Evolutionary conservation across 805 yeast genomes (phyloP), one percentile per base, ranked within the genome.

Genomic region (Cephaloascus albidus): DNA sequence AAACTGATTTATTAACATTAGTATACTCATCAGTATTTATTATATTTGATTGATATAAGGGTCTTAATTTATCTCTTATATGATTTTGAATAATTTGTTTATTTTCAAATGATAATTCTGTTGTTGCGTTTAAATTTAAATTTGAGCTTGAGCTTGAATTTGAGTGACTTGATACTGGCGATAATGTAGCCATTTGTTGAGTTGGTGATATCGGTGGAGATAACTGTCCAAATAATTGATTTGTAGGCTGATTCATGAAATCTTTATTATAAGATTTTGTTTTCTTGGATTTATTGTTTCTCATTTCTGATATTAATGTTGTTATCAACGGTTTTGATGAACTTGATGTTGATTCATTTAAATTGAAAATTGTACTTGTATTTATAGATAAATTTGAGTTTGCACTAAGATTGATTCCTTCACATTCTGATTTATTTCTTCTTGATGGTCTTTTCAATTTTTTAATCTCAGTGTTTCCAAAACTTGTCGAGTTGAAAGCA

Each of bases 1-100:
- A 81, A 4, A 83, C 78, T 3, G 58, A 59, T 58, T 74, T 75
- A 57, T 85, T 85, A 40, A 84, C 67, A 14, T 54, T 55, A 3
- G 86, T 81, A 52, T 79, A 85, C 38, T 63, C 62, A 3, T 60
- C 60, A 20, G 58, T 60, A 23, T 47, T 54, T 3, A 65, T 46
- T 2, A 41, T 41, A 1, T 61, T 61, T 3, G 59, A 55, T 15
- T 60, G 55, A 49, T 75, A 78, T 20, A 70, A 54, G 2, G 75
- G 73, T 37, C 76, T 61, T 36, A 85, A 51, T 16, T 61, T 65
- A 16, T 68, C 61, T 33, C 86, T 59, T 10, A 85, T 78, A 37
- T 71, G 52, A 17, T 60, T 63, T 51, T 84, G 93, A 14, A 85
- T 70, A 27, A 61, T 56, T 16, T 60, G 51, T 49, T 85, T 84